Conservation (phyloP, 2,329 filamentous ascomycete species). For the Penicillium sp. region DNA sequence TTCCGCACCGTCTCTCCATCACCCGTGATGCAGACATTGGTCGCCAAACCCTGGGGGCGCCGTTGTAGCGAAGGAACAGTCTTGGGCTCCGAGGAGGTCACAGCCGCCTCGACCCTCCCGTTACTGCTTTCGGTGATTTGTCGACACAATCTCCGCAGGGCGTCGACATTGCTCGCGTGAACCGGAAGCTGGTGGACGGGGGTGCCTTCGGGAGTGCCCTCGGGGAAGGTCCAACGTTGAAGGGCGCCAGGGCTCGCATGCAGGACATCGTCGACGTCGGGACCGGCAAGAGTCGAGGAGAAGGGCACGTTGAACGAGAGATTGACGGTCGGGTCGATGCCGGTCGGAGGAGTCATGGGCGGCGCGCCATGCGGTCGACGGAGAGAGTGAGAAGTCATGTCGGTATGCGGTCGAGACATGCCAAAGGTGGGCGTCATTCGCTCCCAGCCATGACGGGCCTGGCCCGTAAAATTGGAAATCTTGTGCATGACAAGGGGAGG, state of each 20-base stretch:
- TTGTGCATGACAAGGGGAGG: slow-evolving; percentile 50
- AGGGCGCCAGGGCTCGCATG: slow-evolving; percentile 83
- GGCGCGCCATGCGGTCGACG: slow-evolving; percentile 45
- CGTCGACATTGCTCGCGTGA: slow-evolving; percentile 75
- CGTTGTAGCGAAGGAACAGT: slow-evolving; percentile 44
- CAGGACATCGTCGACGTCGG: slow-evolving; percentile 87
- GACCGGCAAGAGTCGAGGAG: slow-evolving; percentile 80
- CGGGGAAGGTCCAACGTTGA: slow-evolving; percentile 85
- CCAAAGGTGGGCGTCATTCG: slow-evolving; percentile 59
- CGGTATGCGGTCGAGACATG: slow-evolving; percentile 52
- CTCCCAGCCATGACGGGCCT: slow-evolving; percentile 59
- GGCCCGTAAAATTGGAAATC: slow-evolving; percentile 59
- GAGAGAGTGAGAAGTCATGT: slow-evolving; percentile 50
- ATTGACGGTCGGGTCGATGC: slow-evolving; percentile 70
- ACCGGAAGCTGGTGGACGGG: slow-evolving; percentile 85
- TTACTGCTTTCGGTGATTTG: slow-evolving; percentile 63
- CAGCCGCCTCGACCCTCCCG: slow-evolving; percentile 70
- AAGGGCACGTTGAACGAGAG: slow-evolving; percentile 97
- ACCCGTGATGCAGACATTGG: slow-evolving; percentile 84
- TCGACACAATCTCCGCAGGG: slow-evolving; percentile 68
- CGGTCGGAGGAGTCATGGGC: slow-evolving; percentile 57
- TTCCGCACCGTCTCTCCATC: slow-evolving; percentile 79
- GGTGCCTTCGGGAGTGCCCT: slow-evolving; percentile 72
- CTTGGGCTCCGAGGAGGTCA: slow-evolving; percentile 73
- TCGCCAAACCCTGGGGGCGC: slow-evolving; percentile 54